A percentile compares a stretch with the other conserved stretches of the same genome.
phyloP scores from a whole-genome alignment of 495 filamentous ascomycete genomes.

The Penicillium mononematosum region DNA sequence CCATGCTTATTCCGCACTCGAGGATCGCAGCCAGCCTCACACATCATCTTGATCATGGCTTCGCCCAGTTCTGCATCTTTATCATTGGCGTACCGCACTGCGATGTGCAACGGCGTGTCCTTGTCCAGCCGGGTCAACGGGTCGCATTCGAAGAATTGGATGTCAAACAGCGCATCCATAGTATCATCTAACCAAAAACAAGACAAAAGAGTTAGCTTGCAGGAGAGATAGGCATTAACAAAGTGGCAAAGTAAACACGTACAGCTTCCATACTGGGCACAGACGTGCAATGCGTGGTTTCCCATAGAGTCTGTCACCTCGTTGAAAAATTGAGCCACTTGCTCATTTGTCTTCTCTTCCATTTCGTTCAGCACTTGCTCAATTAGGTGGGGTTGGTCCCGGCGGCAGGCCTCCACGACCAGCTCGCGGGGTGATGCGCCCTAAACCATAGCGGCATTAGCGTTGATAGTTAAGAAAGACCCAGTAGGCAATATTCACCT shows the following conservation, averaged over 20 bases:
- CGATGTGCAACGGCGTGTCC: conserved; percentile 88
- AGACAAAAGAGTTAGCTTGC: neutral
- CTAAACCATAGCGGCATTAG: conserved; percentile 44
- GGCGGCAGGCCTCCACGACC: conserved; percentile 88
- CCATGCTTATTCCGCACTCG: conserved; percentile 49
- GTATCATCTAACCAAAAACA: conserved; percentile 63
- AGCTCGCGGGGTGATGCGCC: conserved; percentile 83
- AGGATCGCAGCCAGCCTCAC: conserved; percentile 87
- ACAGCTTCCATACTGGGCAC: conserved; percentile 84
- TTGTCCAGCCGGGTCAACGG: conserved; percentile 74
- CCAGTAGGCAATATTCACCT: conserved; percentile 30
- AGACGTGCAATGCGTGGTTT: conserved; percentile 84
- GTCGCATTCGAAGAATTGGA: conserved; percentile 93
- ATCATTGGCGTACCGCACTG: conserved; percentile 78
- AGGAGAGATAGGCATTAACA: neutral
- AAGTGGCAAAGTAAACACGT: conserved; percentile 33
- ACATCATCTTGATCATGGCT: conserved; percentile 80
- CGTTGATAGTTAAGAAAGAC: neutral
- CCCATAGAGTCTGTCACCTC: conserved; percentile 78
- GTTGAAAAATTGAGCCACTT: conserved; percentile 75
- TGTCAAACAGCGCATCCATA: conserved; percentile 90
- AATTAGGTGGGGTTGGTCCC: conserved; percentile 86
- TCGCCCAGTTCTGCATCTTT: conserved; percentile 63
- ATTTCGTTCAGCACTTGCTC: conserved; percentile 51
- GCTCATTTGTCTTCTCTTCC: conserved; percentile 47